Conservation (phyloP, 2,329 filamentous ascomycete genomes). For the Fusarium gaditjirri region DNA sequence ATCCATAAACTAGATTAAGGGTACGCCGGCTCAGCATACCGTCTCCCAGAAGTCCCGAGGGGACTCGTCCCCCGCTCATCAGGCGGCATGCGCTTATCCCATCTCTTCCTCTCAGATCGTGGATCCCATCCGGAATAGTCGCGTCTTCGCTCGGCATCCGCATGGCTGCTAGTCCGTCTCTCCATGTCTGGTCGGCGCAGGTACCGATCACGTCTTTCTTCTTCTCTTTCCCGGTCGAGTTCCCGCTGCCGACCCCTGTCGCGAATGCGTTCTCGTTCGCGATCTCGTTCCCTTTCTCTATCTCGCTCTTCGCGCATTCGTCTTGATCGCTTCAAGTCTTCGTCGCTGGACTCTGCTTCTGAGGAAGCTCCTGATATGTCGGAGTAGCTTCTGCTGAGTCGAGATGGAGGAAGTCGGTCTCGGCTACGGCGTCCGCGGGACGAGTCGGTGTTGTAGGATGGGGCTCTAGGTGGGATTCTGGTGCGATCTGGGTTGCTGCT, state of each 20-base stretch:
- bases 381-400: slow-evolving; percentile 55
- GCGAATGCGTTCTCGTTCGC: slow-evolving; percentile 47
- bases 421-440: slow-evolving; percentile 51
- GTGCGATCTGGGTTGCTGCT: slow-evolving; percentile 46
- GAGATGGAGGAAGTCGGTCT: slow-evolving; percentile 55
- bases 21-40: slow-evolving; percentile 53
- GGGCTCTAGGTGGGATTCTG: slow-evolving; percentile 51
- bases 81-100: slow-evolving; percentile 48
- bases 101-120: slow-evolving; percentile 50
- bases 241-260: slow-evolving; percentile 50
- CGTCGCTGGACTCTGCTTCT: slow-evolving; percentile 49
- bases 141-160: slow-evolving; percentile 58
- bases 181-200: slow-evolving; percentile 54
- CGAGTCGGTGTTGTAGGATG: slow-evolving; percentile 45
- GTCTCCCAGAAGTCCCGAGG: slow-evolving; percentile 50
- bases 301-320: slow-evolving; percentile 44
- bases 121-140: slow-evolving; percentile 50
- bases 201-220: slow-evolving; percentile 51
- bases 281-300: slow-evolving; percentile 44
- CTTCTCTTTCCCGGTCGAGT: slow-evolving; percentile 53
- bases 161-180: slow-evolving; percentile 61
- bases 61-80: slow-evolving; percentile 48
- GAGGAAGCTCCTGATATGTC: slow-evolving; percentile 53
- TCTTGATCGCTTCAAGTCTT: slow-evolving; percentile 44
- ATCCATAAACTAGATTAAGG: slow-evolving; percentile 26